phyloP scores from a whole-genome alignment of 2,329 filamentous ascomycete genomes.

The Thelonectria rubi region DNA sequence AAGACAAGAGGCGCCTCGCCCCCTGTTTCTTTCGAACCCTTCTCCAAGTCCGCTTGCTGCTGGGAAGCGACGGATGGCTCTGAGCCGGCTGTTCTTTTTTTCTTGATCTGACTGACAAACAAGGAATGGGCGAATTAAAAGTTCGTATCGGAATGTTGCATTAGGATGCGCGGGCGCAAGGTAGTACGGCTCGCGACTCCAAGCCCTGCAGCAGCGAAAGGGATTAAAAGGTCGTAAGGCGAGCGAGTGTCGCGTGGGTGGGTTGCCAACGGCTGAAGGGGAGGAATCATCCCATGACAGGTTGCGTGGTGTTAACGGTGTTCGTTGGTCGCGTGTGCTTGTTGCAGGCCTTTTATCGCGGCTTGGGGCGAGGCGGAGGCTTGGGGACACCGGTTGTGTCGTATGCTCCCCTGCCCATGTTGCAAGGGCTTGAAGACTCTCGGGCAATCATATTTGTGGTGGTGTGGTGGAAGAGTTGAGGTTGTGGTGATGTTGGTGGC shows the following conservation, averaged over 20 bases:
- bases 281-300: slow-evolving; percentile 28
- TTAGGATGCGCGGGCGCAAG: slow-evolving; percentile 36
- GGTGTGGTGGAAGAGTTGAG: slow-evolving; percentile 23
- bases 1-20: slow-evolving; percentile 22
- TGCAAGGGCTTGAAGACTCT: slow-evolving; percentile 47
- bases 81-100: slow-evolving; percentile 48
- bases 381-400: slow-evolving; percentile 61
- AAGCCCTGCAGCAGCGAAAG: slow-evolving; percentile 21
- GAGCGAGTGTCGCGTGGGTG: slow-evolving; percentile 31
- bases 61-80: slow-evolving; percentile 52
- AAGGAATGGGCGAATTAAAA: slow-evolving; percentile 49
- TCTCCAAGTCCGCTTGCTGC: slow-evolving; percentile 46
- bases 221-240: slow-evolving; percentile 36
- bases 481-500: slow-evolving; percentile 7
- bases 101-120: slow-evolving; percentile 28
- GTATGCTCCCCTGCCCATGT: slow-evolving; percentile 63
- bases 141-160: slow-evolving; percentile 43
- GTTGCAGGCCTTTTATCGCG: slow-evolving; percentile 44
- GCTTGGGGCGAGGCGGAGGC: slow-evolving; percentile 55
- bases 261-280: slow-evolving; percentile 32
- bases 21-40: slow-evolving; percentile 29
- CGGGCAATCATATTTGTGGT: slow-evolving; percentile 50
- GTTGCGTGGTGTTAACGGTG: slow-evolving; percentile 31
- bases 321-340: slow-evolving; percentile 31
- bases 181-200: slow-evolving; percentile 31